phyloP scores from a whole-genome alignment of 148 eudicot genomes.

The Rheum nobile region DNA sequence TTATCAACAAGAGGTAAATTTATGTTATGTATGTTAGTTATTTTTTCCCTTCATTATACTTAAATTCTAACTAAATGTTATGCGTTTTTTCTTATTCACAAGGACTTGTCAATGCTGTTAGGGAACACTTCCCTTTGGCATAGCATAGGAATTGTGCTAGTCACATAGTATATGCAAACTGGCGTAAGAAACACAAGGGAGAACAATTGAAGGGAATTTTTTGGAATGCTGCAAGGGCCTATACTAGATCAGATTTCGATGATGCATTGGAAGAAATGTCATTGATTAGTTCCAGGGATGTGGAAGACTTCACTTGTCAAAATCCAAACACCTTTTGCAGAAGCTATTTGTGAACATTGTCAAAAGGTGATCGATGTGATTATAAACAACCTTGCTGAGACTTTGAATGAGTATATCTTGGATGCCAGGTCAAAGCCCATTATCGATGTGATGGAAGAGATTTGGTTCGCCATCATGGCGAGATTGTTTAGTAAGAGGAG shows the following conservation, averaged over 20 bases:
- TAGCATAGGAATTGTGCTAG: neutral
- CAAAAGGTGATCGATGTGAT: neutral
- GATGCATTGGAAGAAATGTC: neutral
- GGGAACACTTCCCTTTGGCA: neutral
- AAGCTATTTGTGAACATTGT: neutral
- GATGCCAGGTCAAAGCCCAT: neutral
- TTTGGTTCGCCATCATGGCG: too few species aligned
- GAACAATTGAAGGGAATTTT: neutral
- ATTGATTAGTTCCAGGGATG: neutral
- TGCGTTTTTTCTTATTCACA: neutral
- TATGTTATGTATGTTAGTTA: too few species aligned
- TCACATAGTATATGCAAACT: neutral
- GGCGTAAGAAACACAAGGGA: neutral
- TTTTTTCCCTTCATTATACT: too few species aligned
- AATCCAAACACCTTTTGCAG: neutral
- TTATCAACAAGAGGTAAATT: neutral
- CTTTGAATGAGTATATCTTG: neutral
- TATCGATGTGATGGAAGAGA: neutral
- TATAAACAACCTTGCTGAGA: neutral
- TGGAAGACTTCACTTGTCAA: neutral
- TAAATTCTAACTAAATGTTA: neutral
- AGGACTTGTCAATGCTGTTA: neutral
- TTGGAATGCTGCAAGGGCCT: neutral
- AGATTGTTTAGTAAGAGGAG: neutral
- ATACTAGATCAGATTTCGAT: neutral